Evolutionary conservation across 2,329 filamentous ascomycete genomes (phyloP), one percentile per base, ranked within the genome.

Genomic region (Pyrenophora seminiperda): DNA sequence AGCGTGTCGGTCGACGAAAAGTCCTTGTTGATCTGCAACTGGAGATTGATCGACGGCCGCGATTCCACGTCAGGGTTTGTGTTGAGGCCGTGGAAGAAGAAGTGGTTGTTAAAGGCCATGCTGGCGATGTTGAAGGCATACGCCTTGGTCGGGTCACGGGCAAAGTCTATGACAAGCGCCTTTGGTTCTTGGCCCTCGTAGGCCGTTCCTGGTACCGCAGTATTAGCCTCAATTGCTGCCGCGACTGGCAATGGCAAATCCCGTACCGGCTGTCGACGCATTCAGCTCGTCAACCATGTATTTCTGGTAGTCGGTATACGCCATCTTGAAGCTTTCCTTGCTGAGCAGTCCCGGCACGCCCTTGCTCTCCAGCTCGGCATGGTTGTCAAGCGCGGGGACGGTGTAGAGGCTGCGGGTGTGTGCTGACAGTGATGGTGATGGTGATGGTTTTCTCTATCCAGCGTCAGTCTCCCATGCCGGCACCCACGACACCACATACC

Each of bases 91-190:
- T 83, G 73, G 81, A 93, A 92, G 83, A 91, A 93, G 79, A 91
- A 88, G 72, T 86, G 82, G 74, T 86, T 97, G 83, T 97, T 97
- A 81, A 90, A 88, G 47, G 91, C 90, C 89, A 96, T 96, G 65
- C 90, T 96, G 73, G 94, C 94, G 73, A 95, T 85, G 83, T 97
- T 99, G 85, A 99, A 99, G 71, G 88, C 79, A 63, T 87, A 81
- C 33, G 94, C 94, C 56, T 83, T 80, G 61, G 81, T 80, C 36
- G 93, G 88, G 67, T 94, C 84, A 73, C 91, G 90, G 53, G 93
- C 89, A 51, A 87, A 87, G 67, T 84, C 80, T 67, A 93, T 80
- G 68, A 89, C 76, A 68, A 96, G 85, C 38, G 85, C 79, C 74
- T 89, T 86, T 54, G 84, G 74, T 41, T 81, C 77, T 60, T 81